Evolutionary conservation across 2,329 filamentous ascomycete genomes (phyloP), one percentile per base, ranked within the genome.

Genomic region (Ceratocystis lukuohia): DNA sequence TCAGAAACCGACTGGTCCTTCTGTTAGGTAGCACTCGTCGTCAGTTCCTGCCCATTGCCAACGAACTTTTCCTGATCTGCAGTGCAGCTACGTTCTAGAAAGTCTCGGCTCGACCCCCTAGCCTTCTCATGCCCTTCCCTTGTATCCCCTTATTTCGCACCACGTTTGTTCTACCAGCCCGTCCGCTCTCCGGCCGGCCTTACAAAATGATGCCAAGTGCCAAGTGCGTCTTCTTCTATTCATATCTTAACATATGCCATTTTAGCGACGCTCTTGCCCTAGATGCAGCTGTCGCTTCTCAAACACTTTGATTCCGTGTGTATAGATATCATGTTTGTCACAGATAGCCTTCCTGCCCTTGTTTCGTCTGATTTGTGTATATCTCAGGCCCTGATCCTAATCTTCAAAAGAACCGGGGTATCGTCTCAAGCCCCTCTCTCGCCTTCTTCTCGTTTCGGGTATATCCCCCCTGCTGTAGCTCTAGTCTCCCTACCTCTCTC

Each of bases 301-400:
- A 15, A 15, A 28, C 48, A 3, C 48, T 28, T 53, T 15, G 22
- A 6, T 53, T 28, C 48, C 48, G 22, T 25, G 22, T 10, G 48
- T 28, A 53, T 15, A 41, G 10, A 41, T 15, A 41, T 41, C 10
- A 4, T 41, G 37, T 41, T 15, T 41, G 37, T 15, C 37, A 53
- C 48, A 53, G 20, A 25, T 10, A n/a, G 46, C 46, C 46, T 22
- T 48, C 22, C 48, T 50, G 48, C 17, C 15, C 56, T 59, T 33
- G 28, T 59, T 59, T 59, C 56, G 28, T 59, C 56, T 59, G 56
- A 59, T 33, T 59, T 59, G 28, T 37, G 25, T 30, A 17, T 59
- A 30, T n/a, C 17, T 59, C 28, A 59, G 17, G 37, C 56, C 53
- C 56, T 59, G 28, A 10, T 59, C 56, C 56, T 59, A 59, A 37